These are phyloP conservation scores for Luffa acutangula DNA, from an alignment of 306 rosid species.

Conservation along the genomic window DNA sequence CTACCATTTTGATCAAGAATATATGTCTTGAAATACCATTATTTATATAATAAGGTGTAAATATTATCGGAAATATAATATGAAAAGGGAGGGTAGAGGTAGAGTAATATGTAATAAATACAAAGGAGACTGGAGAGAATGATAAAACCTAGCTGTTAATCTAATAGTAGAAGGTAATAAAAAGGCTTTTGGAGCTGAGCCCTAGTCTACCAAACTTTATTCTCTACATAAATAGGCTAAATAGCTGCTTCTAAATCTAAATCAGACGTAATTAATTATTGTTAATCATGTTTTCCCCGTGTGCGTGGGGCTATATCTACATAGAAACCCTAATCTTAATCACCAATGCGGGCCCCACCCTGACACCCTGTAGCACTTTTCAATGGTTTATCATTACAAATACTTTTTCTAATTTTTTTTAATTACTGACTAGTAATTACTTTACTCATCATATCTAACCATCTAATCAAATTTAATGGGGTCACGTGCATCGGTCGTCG, in stretches of 20 bases:
- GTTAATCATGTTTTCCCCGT: not conserved
- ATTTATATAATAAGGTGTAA: no score
- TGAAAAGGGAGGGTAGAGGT: no score
- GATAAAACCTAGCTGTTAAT: not conserved
- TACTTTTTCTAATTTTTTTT: not conserved
- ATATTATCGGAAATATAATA: no score
- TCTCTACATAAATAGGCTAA: not conserved
- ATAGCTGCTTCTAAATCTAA: not conserved
- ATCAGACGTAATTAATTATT: not conserved
- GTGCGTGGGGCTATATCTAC: not conserved
- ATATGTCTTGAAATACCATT: no score
- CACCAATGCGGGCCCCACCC: not conserved
- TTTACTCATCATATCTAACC: not conserved
- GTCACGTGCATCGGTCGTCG: not conserved
- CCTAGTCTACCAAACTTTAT: not conserved
- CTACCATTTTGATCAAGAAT: no score
- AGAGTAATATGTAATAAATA: not conserved
- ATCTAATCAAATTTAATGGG: not conserved
- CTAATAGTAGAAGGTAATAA: not conserved
- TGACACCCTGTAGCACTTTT: not conserved
- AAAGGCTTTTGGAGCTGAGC: not conserved
- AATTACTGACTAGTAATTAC: not conserved
- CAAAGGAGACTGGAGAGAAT: not conserved
- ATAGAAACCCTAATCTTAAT: not conserved
- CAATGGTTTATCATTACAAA: not conserved